Percentiles rank a stretch among this genome's conserved stretches.
These are phyloP conservation scores for Colletotrichum kahawae DNA, from an alignment of 2,329 filamentous ascomycete genomes.

Conservation along the genomic window DNA sequence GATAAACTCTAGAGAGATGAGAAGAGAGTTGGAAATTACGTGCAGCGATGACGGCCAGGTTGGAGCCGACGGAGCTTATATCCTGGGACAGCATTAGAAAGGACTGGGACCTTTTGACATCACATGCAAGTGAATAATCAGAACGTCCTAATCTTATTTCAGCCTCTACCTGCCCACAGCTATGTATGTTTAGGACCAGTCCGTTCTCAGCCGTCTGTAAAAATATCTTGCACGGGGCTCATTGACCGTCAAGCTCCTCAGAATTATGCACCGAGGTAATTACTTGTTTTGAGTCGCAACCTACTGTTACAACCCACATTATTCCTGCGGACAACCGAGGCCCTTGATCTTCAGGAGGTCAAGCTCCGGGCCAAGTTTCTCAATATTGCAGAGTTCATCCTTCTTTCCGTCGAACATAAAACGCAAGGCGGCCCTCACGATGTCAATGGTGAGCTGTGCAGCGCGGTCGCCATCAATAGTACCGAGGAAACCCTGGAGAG, in stretches of 20 bases:
- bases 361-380: neutral
- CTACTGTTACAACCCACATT: neutral
- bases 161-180: neutral
- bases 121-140: neutral
- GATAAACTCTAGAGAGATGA: fast-evolving
- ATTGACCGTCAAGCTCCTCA: neutral
- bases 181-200: neutral
- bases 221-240: neutral
- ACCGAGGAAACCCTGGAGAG: neutral
- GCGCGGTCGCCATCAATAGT: neutral
- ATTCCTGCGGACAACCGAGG: neutral
- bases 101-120: neutral
- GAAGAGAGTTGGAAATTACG: neutral
- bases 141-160: neutral
- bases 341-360: neutral
- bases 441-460: neutral
- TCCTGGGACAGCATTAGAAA: neutral
- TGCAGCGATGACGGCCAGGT: neutral
- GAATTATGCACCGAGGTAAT: neutral
- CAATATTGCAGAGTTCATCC: neutral
- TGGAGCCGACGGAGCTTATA: neutral
- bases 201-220: neutral
- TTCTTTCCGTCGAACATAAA: neutral
- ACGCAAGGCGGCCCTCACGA: neutral
- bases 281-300: neutral